Evolutionary conservation across 2,329 filamentous ascomycete genomes (phyloP), one percentile per base, ranked within the genome.

Genomic region (Cordyceps cicadae): DNA sequence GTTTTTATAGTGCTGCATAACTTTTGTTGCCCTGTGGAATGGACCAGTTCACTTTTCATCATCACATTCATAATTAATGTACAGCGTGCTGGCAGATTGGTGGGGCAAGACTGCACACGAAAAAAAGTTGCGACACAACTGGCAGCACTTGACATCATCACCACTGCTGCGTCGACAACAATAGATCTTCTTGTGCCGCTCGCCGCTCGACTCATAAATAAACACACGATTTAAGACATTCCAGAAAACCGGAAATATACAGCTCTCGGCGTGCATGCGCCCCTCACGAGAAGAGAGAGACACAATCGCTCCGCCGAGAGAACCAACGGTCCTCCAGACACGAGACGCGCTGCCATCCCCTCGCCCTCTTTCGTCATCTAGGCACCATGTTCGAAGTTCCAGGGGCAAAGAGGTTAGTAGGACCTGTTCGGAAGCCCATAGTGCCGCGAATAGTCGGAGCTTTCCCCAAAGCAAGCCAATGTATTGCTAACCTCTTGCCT

Each of bases 351-450:
- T 39, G 21, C 46, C 54, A 21, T 57, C 54, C 32, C 8, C 7
- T 19, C 6, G 6, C 19, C 14, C 34, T 15, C 4, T 29, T 15
- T 17, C 39, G 19, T 15, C 6, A 19, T 3, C 17, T 11, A 5
- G 46, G 49, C 29, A 19, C 39, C 63, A 83, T 83, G 79, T 82
- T 82, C 65, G 77, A 79, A 46, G 59, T 81, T 9, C 79, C 80
- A 39, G 74, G 80, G 60, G 78, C 80, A 53, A 83, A 82, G 68
- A 75, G 79, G 81, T 82, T 70, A 62, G 74, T 59, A 12, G 37
- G 8, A 37, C 26, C 19, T 29, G 34, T 2, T 21, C 21, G 11
- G 5, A 6, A 12, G 24, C 26, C 14, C 29, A 45, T 32, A 7
- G 41, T 17, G 39, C 8, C 19, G 49, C 26, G 29, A 7, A 9